Evolutionary conservation across 2,329 filamentous ascomycete genomes (phyloP).

Genomic region (Paraconiothyrium brasiliense): DNA sequence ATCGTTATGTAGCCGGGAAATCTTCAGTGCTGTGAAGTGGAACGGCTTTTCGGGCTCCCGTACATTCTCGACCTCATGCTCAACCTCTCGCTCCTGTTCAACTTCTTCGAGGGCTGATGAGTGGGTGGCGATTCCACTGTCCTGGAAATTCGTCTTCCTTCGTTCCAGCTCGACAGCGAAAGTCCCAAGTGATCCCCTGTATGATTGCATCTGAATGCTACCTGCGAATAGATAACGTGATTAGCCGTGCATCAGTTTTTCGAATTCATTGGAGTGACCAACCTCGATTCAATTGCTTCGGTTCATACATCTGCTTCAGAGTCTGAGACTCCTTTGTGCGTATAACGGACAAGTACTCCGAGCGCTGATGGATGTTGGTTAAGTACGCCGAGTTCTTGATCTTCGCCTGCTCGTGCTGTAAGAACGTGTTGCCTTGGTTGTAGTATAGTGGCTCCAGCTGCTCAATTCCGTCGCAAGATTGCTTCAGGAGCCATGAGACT

Average conservation of each 20-base stretch:
- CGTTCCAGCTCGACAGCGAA: slow-evolving; percentile 47
- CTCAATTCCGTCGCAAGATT: slow-evolving; percentile 69
- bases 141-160: slow-evolving; percentile 51
- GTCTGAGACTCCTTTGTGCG: slow-evolving; percentile 65
- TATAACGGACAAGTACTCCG: slow-evolving; percentile 56
- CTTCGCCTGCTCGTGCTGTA: slow-evolving; percentile 62
- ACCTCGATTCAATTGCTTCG: slow-evolving; percentile 25
- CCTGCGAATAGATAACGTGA: not conserved
- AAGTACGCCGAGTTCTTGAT: slow-evolving; percentile 56
- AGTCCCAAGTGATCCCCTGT: slow-evolving; percentile 34
- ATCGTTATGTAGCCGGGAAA: slow-evolving; percentile 59
- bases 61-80: slow-evolving; percentile 66
- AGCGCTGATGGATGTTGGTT: slow-evolving; percentile 41
- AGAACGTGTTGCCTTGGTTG: slow-evolving; percentile 70
- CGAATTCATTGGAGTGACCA: not conserved
- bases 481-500: slow-evolving; percentile 69
- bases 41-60: slow-evolving; percentile 62
- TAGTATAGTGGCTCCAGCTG: slow-evolving; percentile 67
- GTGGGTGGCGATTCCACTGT: slow-evolving; percentile 56
- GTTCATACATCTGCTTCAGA: slow-evolving; percentile 66
- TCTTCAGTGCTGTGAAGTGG: slow-evolving; percentile 52
- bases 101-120: slow-evolving; percentile 68
- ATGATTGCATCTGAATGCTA: slow-evolving; percentile 7
- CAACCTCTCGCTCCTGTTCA: slow-evolving; percentile 66
- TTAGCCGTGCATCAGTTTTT: not conserved